These are phyloP conservation scores for Paulownia fortunei DNA, from an alignment of 257 asterid genomes.

Conservation along the genomic window DNA sequence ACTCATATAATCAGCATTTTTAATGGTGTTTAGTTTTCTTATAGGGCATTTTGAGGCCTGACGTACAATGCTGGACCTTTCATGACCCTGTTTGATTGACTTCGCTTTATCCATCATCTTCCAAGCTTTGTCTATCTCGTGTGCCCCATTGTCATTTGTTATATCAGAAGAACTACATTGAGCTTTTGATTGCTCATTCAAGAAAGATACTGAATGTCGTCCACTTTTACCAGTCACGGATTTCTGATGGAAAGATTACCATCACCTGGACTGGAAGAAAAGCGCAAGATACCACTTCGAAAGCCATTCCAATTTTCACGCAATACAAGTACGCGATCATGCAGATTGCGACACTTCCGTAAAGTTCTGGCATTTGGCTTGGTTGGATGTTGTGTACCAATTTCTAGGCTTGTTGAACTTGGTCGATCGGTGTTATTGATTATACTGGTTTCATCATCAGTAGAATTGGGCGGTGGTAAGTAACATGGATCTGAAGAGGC, in stretches of 20 bases:
- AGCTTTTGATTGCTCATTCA: conserved; percentile 34
- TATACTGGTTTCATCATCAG: conserved; percentile 21
- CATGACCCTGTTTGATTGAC: conserved; percentile 36
- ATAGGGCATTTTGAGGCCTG: conserved; percentile 35
- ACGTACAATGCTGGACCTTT: conserved; percentile 13
- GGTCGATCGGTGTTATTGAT: conserved; percentile 10
- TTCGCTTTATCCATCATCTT: conserved; percentile 71
- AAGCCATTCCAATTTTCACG: conserved; percentile 69
- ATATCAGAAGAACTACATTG: conserved; percentile 37
- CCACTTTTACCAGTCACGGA: conserved; percentile 29
- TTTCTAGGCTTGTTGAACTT: conserved; percentile 37
- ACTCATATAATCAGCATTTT: conserved; percentile 27
- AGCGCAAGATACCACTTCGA: conserved; percentile 56
- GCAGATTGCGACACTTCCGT: conserved; percentile 57
- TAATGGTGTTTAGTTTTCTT: conserved; percentile 30
- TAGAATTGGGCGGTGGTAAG: conserved; percentile 27
- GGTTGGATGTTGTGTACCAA: conserved; percentile 20
- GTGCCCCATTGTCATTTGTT: conserved; percentile 25
- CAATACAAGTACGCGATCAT: conserved; percentile 51
- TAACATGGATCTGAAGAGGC: conserved; percentile 26
- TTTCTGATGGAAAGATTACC: conserved; percentile 31
- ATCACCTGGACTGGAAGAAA: conserved; percentile 42
- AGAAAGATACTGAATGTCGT: conserved; percentile 31
- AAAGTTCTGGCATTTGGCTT: conserved; percentile 56
- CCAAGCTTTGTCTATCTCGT: conserved; percentile 69